Conservation (phyloP, 164 flowering plant genomes). For the Vitis vinifera region DNA sequence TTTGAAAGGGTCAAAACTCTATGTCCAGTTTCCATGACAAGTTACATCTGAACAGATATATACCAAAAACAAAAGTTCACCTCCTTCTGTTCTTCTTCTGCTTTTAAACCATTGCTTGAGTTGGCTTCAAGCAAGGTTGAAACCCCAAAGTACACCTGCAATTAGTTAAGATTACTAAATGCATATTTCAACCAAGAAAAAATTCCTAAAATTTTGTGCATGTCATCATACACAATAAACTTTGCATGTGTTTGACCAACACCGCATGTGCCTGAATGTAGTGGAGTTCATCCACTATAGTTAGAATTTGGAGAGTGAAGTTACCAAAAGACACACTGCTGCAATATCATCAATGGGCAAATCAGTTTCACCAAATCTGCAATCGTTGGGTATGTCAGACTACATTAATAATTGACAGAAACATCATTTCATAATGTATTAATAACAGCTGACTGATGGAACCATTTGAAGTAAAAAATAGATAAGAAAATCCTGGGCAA, state of each 20-base stretch:
- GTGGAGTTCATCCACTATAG: not conserved
- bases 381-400: not conserved
- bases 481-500: not conserved
- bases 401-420: not conserved
- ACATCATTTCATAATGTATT: too few species aligned
- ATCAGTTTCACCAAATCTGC: conserved; percentile 87
- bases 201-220: not conserved
- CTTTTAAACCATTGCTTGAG: conserved; percentile 70
- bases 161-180: conserved; percentile 3
- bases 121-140: conserved; percentile 84
- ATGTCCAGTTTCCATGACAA: not conserved
- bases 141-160: conserved; percentile 89
- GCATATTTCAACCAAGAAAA: not conserved
- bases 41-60: not conserved
- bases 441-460: too few species aligned
- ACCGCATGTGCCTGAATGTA: too few species aligned
- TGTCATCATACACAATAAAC: not conserved
- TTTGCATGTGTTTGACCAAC: not conserved
- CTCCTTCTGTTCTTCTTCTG: conserved; percentile 95
- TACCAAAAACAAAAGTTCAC: conserved; percentile 25
- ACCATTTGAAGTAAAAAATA: too few species aligned
- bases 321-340: conserved; percentile 91
- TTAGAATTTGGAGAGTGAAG: not conserved
- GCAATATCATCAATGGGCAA: conserved; percentile 96
- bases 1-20: too few species aligned